phyloP scores from a whole-genome alignment of 345 rosid genomes.

The Laguncularia racemosa region DNA sequence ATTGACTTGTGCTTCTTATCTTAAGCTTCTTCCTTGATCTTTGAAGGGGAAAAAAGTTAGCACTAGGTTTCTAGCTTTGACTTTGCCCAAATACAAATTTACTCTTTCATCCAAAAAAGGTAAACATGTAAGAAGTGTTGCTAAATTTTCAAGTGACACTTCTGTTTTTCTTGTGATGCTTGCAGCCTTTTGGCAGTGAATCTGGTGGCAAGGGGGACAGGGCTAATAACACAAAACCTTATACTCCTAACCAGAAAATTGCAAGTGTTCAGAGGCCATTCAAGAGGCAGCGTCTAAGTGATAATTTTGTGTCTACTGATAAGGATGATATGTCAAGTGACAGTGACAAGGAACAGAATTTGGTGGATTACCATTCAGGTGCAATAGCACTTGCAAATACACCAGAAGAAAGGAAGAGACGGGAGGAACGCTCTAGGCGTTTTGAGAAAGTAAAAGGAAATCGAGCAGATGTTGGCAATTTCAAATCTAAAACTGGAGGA shows the following conservation, averaged over 20 bases:
- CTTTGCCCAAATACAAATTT: too few species aligned
- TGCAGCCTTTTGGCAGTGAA: slow-evolving; percentile 41
- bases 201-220: slow-evolving; percentile 42
- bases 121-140: too few species aligned
- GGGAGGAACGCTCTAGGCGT: slow-evolving; percentile 89
- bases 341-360: slow-evolving; percentile 79
- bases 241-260: slow-evolving; percentile 40
- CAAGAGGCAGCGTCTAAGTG: slow-evolving; percentile 68
- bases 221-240: slow-evolving; percentile 30
- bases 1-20: too few species aligned
- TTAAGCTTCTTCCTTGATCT: too few species aligned
- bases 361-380: slow-evolving; percentile 71
- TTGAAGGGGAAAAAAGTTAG: too few species aligned
- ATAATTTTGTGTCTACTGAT: slow-evolving; percentile 32
- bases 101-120: too few species aligned
- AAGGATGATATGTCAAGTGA: slow-evolving; percentile 88
- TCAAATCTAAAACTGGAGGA: slow-evolving; percentile 59
- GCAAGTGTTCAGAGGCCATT: slow-evolving; percentile 50
- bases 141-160: too few species aligned
- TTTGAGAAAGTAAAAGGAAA: slow-evolving; percentile 76
- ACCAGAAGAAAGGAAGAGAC: slow-evolving; percentile 87
- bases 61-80: too few species aligned
- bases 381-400: slow-evolving; percentile 61
- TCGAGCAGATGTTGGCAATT: slow-evolving; percentile 40
- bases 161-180: not conserved